Evolutionary conservation across 139 green algal genomes (phyloP), one percentile per base, ranked within the genome.

Genomic region (Chlamydomonas schloesseri): DNA sequence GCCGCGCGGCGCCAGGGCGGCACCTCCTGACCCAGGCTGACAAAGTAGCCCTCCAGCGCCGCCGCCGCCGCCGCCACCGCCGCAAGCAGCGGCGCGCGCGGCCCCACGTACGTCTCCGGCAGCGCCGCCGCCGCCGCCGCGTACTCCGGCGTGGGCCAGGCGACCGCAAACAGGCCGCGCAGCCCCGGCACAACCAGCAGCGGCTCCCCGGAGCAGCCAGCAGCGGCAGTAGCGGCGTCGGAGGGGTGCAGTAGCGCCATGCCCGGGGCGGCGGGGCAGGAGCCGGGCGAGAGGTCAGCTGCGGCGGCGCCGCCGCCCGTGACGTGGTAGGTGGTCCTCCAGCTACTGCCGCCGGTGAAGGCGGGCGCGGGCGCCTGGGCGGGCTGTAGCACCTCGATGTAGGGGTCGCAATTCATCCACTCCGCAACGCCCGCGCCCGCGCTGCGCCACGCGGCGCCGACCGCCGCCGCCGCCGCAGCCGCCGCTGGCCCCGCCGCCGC

Each of bases 21-120:
- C 15, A 71, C 58, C 31, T 57, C 55, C 58, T 62, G 55, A 28
- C 75, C 75, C 33, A 62, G 58, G 75, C 3, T 57, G 31, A 55
- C 50, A 55, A 71, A 58, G 34, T 72, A 6, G 20, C 29, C 23
- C 34, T 58, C 75, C 75, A 60, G 60, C 24, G 60, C 64, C 4
- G 64, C 20, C 11, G n/a, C 64, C 57, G 71, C 57, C 3, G 13
- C 0, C 8, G 10, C 75, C 21, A 60, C 75, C 57, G 71, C 17
- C 20, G 71, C 75, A 57, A 82, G 36, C 57, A 82, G 75, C 57
- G 57, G 57, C 4, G 57, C 11, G 34, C 75, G 75, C 18, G 75
- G 57, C 1, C 75, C 75, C 33, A 82, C 75, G 57, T 60, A 82
- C 75, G 71, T 60, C 75, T 71, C 34, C 2, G 75, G 75, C 53